phyloP scores from a whole-genome alignment of 2,329 filamentous ascomycete species.

The Diaporthe helianthi region DNA sequence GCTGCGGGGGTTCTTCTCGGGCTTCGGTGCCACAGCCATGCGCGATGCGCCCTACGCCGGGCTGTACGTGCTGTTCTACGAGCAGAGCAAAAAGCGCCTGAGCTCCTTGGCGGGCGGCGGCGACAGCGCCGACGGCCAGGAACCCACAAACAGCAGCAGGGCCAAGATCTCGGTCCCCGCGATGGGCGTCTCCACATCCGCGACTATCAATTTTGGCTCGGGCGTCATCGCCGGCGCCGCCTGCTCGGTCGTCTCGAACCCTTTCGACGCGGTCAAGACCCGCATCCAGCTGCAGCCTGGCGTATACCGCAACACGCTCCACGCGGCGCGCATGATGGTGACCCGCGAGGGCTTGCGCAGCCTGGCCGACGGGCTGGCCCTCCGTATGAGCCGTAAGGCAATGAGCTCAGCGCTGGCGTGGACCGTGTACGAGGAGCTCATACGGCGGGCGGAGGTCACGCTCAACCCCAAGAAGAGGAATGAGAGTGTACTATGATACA shows the following conservation, averaged over 20 bases:
- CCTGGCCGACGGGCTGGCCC: conserved; percentile 83
- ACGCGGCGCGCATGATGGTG: conserved; percentile 80
- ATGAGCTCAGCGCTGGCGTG: conserved; percentile 94
- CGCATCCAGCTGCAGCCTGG: conserved; percentile 88
- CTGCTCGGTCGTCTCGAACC: conserved; percentile 91
- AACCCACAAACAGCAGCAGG: conserved; percentile 7
- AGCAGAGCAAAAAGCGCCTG: conserved; percentile 76
- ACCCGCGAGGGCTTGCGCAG: conserved; percentile 79
- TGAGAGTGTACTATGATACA: conserved; percentile 33
- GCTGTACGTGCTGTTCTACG: conserved; percentile 93
- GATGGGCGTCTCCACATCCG: conserved; percentile 55
- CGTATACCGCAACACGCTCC: conserved; percentile 82
- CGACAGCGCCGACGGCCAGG: background rate
- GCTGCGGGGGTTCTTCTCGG: conserved; percentile 84
- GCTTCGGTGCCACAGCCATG: conserved; percentile 91
- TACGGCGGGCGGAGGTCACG: conserved; percentile 68
- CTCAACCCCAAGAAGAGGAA: conserved; percentile 39
- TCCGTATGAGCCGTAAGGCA: conserved; percentile 91
- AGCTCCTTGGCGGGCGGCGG: conserved; percentile 41
- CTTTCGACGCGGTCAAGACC: conserved; percentile 96
- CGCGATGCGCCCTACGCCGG: conserved; percentile 97
- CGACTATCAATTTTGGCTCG: conserved; percentile 83
- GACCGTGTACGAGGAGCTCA: conserved; percentile 95
- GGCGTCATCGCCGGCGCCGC: conserved; percentile 81
- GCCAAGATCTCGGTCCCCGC: conserved; percentile 6